phyloP scores from a whole-genome alignment of 225 moss, liverwort and hornwort species.

The Thuidium tamariscinum region DNA sequence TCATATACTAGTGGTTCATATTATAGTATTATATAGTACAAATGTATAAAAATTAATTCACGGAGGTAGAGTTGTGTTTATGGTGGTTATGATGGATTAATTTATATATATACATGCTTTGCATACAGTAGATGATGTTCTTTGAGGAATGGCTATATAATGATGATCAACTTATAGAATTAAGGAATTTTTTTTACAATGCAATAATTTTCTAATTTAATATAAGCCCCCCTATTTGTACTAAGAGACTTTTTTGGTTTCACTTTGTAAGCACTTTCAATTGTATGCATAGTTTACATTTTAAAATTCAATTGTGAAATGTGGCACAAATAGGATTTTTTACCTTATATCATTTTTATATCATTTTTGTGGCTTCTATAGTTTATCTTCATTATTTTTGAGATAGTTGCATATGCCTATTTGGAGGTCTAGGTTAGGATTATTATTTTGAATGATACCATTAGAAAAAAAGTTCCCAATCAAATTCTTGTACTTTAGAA shows the following conservation, averaged over 20 bases:
- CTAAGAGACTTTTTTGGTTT: background rate
- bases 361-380: no score
- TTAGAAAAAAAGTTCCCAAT: background rate
- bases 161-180: background rate
- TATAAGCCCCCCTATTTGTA: rapidly evolving
- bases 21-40: background rate
- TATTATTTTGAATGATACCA: background rate
- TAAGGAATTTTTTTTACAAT: background rate
- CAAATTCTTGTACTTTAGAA: background rate
- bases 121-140: no score
- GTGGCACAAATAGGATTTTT: no score
- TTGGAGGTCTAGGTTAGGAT: rapidly evolving
- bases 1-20: rapidly evolving
- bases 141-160: no score
- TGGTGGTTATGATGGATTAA: rapidly evolving
- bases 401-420: background rate
- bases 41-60: background rate
- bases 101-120: background rate
- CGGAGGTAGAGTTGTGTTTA: background rate
- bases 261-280: background rate
- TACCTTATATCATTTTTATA: no score
- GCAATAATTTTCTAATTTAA: no score
- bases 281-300: background rate
- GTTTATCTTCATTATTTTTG: background rate
- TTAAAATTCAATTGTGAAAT: background rate